Evolutionary conservation across 129 eudicot species (phyloP).

Genomic region (Dittrichia graveolens): DNA sequence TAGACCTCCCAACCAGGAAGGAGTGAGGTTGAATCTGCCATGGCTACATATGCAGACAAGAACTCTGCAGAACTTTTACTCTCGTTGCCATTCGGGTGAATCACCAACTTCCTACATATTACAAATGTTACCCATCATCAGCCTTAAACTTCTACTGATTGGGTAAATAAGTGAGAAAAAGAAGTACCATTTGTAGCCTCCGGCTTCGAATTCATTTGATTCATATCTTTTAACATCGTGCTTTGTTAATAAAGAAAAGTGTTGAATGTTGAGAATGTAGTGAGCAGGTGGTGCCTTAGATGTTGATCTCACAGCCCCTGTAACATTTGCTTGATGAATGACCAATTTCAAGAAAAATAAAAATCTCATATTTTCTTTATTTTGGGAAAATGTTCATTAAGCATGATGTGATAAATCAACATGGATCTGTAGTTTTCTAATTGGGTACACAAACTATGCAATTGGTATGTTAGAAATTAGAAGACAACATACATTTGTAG

Average conservation of each 20-base stretch:
- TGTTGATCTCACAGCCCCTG: slow-evolving; percentile 45
- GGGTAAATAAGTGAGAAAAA: neutral
- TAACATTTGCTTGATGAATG: neutral
- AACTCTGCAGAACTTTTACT: slow-evolving; percentile 41
- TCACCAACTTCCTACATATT: slow-evolving; percentile 53
- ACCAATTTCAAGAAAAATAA: neutral
- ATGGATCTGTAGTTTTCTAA: too few relatives aligned
- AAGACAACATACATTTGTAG: too few relatives aligned
- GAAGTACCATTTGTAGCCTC: slow-evolving; percentile 67
- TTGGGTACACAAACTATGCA: too few relatives aligned
- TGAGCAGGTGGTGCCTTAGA: slow-evolving; percentile 63
- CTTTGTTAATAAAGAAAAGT: slow-evolving; percentile 41
- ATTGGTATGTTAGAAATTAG: neutral
- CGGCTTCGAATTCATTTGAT: slow-evolving; percentile 58
- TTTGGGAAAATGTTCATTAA: neutral
- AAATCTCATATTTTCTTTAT: neutral
- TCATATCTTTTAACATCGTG: slow-evolving; percentile 43
- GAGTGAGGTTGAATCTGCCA: slow-evolving; percentile 35
- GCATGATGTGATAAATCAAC: neutral
- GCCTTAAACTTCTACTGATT: neutral
- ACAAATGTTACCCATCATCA: neutral
- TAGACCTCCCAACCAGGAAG: slow-evolving; percentile 60
- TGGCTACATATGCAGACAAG: slow-evolving; percentile 52
- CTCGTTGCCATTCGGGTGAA: slow-evolving; percentile 69
- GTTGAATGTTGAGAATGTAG: slow-evolving; percentile 49